A percentile compares a stretch with the other conserved stretches of the same genome.
Evolutionary conservation across 306 rosid genomes (phyloP).

Genomic region (Cicer chorassanicum): DNA sequence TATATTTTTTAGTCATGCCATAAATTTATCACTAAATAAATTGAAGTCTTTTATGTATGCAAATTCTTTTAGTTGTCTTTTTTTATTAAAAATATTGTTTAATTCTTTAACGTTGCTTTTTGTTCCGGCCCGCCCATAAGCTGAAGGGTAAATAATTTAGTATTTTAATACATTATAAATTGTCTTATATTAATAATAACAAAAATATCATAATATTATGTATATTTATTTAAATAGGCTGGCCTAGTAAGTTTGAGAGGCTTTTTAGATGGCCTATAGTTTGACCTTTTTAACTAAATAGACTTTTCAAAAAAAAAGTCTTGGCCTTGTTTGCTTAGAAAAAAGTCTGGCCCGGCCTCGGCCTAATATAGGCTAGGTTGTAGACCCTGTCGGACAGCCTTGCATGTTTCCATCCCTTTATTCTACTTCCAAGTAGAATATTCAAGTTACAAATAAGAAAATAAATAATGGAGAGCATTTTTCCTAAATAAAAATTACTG

Average conservation of each 20-base stretch:
- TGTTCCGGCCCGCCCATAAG: too few species aligned
- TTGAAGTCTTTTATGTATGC: background rate
- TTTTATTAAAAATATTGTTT: too few species aligned
- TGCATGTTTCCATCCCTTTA: background rate
- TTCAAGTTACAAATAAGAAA: background rate
- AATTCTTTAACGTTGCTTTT: too few species aligned
- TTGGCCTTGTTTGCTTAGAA: too few species aligned
- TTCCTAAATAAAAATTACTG: background rate
- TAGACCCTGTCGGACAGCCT: background rate
- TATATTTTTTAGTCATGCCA: background rate
- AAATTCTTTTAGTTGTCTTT: background rate
- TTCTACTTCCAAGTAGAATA: background rate
- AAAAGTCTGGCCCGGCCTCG: too few species aligned
- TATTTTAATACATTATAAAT: background rate
- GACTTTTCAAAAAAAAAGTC: background rate
- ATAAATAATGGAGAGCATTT: background rate
- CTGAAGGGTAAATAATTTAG: background rate
- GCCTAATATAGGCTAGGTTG: too few species aligned
- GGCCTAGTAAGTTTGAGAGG: background rate
- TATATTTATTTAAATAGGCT: background rate
- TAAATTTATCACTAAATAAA: background rate
- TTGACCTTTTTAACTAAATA: background rate
- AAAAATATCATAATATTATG: background rate
- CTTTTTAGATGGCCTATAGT: background rate
- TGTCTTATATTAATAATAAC: background rate